Evolutionary conservation across 257 asterid species (phyloP).

Genomic region (Fraxinus americana): DNA sequence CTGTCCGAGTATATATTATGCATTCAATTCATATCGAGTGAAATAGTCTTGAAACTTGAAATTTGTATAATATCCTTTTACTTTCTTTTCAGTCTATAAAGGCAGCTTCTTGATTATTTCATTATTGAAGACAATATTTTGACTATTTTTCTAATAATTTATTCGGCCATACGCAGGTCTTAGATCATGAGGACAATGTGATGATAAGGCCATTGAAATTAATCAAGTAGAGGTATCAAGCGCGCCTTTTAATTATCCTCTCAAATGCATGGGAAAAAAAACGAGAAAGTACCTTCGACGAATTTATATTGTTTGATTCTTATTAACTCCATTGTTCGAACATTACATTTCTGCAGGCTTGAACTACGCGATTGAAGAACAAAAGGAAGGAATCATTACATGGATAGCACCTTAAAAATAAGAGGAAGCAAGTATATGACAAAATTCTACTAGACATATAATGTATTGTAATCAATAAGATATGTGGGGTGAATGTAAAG

Average conservation of each 20-base stretch:
- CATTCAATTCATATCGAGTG: no score
- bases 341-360: neutral
- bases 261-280: neutral
- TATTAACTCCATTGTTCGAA: neutral
- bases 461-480: neutral
- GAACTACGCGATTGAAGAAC: neutral
- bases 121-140: neutral
- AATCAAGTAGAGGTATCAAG: constrained; percentile 9
- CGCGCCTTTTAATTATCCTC: neutral
- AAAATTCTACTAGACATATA: neutral
- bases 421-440: no score
- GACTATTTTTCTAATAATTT: neutral
- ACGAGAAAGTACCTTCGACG: neutral
- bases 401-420: neutral
- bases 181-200: constrained; percentile 89
- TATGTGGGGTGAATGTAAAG: neutral
- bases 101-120: neutral
- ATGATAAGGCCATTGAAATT: constrained; percentile 91
- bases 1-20: no score
- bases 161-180: constrained; percentile 47
- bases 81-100: no score
- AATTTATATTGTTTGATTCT: no score
- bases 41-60: no score
- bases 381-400: neutral
- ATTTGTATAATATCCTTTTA: no score